phyloP scores from a whole-genome alignment of 2,329 filamentous ascomycete genomes.

The Aspergillus ochraceus region DNA sequence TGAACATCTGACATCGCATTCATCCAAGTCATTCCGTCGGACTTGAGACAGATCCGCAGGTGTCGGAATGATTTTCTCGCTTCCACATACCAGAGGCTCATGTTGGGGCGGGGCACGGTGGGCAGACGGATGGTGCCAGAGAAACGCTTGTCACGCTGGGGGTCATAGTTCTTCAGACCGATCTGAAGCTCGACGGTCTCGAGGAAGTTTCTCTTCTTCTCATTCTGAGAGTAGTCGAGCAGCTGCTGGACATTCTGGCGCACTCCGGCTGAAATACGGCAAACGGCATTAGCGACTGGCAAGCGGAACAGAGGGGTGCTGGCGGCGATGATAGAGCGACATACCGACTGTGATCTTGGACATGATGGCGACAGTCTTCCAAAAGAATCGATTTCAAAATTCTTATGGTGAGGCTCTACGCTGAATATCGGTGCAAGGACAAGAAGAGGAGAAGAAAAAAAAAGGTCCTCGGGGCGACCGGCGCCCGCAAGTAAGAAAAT shows the following conservation, averaged over 20 bases:
- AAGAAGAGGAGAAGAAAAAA: conserved; percentile 27
- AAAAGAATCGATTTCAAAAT: conserved; percentile 61
- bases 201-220: conserved; percentile 98
- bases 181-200: conserved; percentile 83
- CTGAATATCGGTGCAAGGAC: conserved; percentile 34
- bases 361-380: conserved; percentile 74
- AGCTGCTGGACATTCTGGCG: conserved; percentile 90
- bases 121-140: conserved; percentile 97
- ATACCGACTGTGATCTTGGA: conserved; percentile 60
- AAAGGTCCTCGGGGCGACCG: conserved; percentile 5
- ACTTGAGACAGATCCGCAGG: not conserved
- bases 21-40: not conserved
- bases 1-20: not conserved
- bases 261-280: conserved; percentile 70
- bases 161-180: conserved; percentile 98
- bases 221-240: conserved; percentile 90
- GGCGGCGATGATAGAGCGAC: conserved; percentile 20
- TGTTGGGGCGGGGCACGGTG: conserved; percentile 84
- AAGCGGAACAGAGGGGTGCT: not conserved
- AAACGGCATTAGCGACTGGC: conserved; percentile 2
- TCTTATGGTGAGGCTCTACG: conserved; percentile 73
- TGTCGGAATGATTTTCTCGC: not conserved
- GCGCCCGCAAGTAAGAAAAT: conserved; percentile 26
- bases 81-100: conserved; percentile 71
- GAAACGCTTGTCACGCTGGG: conserved; percentile 99